A percentile compares a stretch with the other conserved stretches of the same genome.
These are phyloP conservation scores for Peterozyma toletana DNA, from an alignment of 805 yeast species.

Conservation along the genomic window DNA sequence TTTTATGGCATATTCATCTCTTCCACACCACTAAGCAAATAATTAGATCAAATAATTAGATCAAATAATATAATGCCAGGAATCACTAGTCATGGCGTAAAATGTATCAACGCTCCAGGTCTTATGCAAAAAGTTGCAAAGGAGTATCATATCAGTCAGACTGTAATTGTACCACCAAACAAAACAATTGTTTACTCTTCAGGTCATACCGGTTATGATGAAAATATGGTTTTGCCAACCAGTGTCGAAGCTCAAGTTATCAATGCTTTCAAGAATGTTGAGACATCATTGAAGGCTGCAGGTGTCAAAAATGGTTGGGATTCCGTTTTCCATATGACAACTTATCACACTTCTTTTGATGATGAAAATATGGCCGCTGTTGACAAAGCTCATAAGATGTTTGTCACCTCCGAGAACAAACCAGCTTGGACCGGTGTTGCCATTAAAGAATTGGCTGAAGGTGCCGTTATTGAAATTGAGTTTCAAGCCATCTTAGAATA, in stretches of 20 bases:
- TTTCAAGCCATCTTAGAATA: too few species aligned
- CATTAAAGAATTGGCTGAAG: conserved; percentile 1
- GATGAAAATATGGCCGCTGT: conserved; percentile 3
- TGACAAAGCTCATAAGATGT: neutral
- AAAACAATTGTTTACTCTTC: conserved; percentile 2
- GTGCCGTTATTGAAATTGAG: neutral
- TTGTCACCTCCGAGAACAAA: neutral
- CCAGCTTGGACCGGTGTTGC: conserved; percentile 3
- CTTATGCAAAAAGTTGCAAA: neutral
- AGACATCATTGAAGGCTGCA: conserved; percentile 3
- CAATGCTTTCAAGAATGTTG: conserved; percentile 2
- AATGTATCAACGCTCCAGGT: neutral
- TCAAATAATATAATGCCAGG: too few species aligned
- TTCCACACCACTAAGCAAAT: too few species aligned
- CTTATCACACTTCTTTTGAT: conserved; percentile 1
- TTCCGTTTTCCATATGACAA: conserved; percentile 1
- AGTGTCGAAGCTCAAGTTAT: neutral
- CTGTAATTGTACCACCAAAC: conserved; percentile 1
- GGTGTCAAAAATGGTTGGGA: conserved; percentile 2
- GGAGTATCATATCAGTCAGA: neutral
- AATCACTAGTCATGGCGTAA: neutral
- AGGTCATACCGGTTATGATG: conserved; percentile 4
- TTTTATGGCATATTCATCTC: too few species aligned
- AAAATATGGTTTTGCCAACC: neutral
- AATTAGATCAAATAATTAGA: too few species aligned